Percentiles rank a stretch among this genome's conserved stretches.
These are phyloP conservation scores for Lachancea nothofagi DNA, from an alignment of 805 yeast species.

Conservation along the genomic window DNA sequence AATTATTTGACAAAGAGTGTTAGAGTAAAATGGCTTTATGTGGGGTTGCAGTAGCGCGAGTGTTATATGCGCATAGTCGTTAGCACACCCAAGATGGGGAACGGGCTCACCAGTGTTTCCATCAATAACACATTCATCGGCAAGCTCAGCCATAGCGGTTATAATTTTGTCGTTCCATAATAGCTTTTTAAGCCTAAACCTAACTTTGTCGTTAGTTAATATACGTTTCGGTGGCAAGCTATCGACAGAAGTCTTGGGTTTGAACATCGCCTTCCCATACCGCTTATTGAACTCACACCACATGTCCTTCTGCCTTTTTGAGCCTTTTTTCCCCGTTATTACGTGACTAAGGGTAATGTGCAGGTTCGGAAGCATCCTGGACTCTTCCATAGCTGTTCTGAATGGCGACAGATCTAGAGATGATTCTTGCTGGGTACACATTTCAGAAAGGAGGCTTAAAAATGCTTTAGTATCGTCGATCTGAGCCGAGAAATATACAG, in stretches of 20 bases:
- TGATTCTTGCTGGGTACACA: conserved; percentile 1
- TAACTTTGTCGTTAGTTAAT: conserved; percentile 30
- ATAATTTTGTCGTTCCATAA: conserved; percentile 48
- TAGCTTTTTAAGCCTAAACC: conserved; percentile 39
- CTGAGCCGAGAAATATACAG: conserved; percentile 44
- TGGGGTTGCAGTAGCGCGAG: conserved; percentile 49
- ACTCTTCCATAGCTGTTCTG: conserved; percentile 7
- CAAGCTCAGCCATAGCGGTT: conserved; percentile 1
- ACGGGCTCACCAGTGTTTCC: conserved; percentile 11
- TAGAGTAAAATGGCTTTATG: conserved; percentile 50
- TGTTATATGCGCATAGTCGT: conserved; percentile 62
- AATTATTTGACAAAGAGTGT: conserved; percentile 33
- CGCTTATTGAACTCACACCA: conserved; percentile 27
- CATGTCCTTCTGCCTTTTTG: conserved; percentile 20
- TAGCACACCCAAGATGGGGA: conserved; percentile 32
- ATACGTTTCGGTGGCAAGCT: neutral
- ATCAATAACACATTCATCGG: conserved; percentile 13
- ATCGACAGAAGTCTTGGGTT: neutral
- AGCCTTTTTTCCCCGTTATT: conserved; percentile 29
- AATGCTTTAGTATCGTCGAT: conserved; percentile 23
- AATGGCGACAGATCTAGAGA: conserved; percentile 4
- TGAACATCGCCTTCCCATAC: conserved; percentile 16
- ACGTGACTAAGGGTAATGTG: conserved; percentile 66
- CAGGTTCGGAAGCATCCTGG: conserved; percentile 47
- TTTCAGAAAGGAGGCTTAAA: conserved; percentile 13